These are phyloP conservation scores for Penicillium angulare DNA, from an alignment of 495 filamentous ascomycete species.

Conservation along the genomic window DNA sequence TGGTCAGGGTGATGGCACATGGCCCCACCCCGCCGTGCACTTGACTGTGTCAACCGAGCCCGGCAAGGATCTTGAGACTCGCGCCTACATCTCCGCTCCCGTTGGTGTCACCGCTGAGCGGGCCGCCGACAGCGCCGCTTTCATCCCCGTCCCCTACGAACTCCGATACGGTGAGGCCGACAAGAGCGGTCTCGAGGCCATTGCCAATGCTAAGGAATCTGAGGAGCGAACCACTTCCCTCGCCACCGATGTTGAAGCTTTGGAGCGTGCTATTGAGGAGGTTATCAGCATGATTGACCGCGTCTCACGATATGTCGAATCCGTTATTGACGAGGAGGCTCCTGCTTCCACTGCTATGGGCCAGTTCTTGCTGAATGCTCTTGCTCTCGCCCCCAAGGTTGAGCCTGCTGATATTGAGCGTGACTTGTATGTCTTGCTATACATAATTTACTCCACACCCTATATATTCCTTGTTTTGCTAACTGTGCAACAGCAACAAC, in stretches of 20 bases:
- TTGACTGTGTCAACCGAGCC: conserved; percentile 87
- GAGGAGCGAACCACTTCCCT: conserved; percentile 71
- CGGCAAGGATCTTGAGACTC: conserved; percentile 77
- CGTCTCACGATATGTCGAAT: conserved; percentile 83
- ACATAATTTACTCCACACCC: neutral
- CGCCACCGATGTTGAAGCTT: conserved; percentile 80
- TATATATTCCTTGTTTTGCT: conserved; percentile 34
- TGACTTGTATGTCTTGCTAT: conserved; percentile 76
- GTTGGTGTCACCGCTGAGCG: conserved; percentile 94
- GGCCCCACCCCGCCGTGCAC: conserved; percentile 93
- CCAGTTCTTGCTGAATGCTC: conserved; percentile 88
- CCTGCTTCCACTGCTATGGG: conserved; percentile 79
- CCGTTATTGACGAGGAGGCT: conserved; percentile 70
- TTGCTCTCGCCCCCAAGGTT: conserved; percentile 92
- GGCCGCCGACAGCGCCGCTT: conserved; percentile 89
- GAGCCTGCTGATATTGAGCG: conserved; percentile 82
- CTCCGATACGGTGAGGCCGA: conserved; percentile 88
- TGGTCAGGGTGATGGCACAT: conserved; percentile 92
- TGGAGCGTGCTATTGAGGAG: conserved; percentile 80
- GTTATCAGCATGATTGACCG: conserved; percentile 85
- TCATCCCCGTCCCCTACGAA: conserved; percentile 93
- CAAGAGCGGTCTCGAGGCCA: conserved; percentile 85
- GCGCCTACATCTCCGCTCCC: conserved; percentile 90
- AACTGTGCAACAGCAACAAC: conserved; percentile 67
- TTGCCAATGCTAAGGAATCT: conserved; percentile 74